Evolutionary conservation across 2,329 filamentous ascomycete genomes (phyloP), one percentile per base, ranked within the genome.

Genomic region (Didymella segeticola): DNA sequence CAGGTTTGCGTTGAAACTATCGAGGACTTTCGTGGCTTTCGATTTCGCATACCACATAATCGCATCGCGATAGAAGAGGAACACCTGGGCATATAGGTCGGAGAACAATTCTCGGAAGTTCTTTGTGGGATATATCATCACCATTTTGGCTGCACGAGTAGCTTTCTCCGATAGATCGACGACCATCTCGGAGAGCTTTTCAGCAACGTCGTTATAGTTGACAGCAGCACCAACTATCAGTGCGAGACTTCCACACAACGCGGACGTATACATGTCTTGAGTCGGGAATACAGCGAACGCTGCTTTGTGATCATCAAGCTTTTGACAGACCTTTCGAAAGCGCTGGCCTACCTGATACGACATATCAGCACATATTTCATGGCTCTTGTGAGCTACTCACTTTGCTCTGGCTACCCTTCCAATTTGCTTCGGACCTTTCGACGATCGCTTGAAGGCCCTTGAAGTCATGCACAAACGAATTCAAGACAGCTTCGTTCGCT

Each of bases 21-120:
- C 14, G 19, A 43, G 10, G 1, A 12, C 20, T 22, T 17, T 23
- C 4, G 3, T 8, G 10, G 9, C 11, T 11, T 47, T 47, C 1
- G 34, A 25, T 19, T 47, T 19, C 14, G 14, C 8, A n/a, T 47
- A 47, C 43, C 43, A 47, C 1, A 12, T 1, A 7, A 47, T 47
- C 1, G 25, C 19, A 25, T 47, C 43, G 12, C 43, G 34, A 17
- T 47, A 47, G 34, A 47, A 47, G 12, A 30, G 33, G 19, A 47
- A 47, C 8, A 47, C 14, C 2, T 47, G 43, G 5, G 43, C 43
- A 17, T 47, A 31, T 8, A 47, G 9, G 2, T 25, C 25, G 5
- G 43, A 12, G 10, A 23, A 47, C 19, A 47, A 9, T 2, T 31
- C 25, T 1, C 33, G 19, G n/a, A 43, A 25, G 19, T 25, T 11